Base-by-base conservation (phyloP, 176 grass and related monocot genomes). In the Bonia amplexicaulis region DNA sequence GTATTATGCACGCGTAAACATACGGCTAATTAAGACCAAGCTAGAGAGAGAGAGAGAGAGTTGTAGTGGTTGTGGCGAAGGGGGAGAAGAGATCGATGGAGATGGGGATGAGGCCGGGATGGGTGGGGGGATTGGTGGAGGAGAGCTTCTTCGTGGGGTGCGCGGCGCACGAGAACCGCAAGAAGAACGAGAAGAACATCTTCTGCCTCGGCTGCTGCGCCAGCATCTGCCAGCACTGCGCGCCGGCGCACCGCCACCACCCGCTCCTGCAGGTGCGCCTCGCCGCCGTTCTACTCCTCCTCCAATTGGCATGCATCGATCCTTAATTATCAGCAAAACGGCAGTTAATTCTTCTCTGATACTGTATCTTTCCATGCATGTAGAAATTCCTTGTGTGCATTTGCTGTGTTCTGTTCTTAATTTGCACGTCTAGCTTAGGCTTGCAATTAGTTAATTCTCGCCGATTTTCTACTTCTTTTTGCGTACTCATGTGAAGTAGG, bases 111-210 rank as follows among this genome's bases (percentile, higher is more conserved):
- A 60, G 82, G 85, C 91, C 91, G 0, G 93, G 90, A 0, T 95
- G 95, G 95, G 71, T 95, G 16, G 91, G 93, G 2, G 61, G 73
- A 0, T 77, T 98, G 70, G 87, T 98, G 79, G 93, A 93, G 83
- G 95, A 90, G 91, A 93, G 79, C 80, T 98, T 98, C 91, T 98
- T 98, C 89, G 91, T 91, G 46, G 85, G 71, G 16, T 98, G 95
- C 82, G 71, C 22, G 37, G 83, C 84, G 27, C 95, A 98, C 84
- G 83, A 83, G 75, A 78, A 83, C 73, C 70, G 62, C 41, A 98
- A 95, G 95, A 98, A 87, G 91, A 98, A 98, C 86, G 95, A 98
- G 85, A 98, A 95, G 92, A 98, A 98, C 90, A 93, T 98, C 87
- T 98, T 98, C 79, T 98, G 95, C 90, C 91, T 98, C 25, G 82